Conservation (phyloP, 345 rosid genomes). For the Eutrema heterophyllum region DNA sequence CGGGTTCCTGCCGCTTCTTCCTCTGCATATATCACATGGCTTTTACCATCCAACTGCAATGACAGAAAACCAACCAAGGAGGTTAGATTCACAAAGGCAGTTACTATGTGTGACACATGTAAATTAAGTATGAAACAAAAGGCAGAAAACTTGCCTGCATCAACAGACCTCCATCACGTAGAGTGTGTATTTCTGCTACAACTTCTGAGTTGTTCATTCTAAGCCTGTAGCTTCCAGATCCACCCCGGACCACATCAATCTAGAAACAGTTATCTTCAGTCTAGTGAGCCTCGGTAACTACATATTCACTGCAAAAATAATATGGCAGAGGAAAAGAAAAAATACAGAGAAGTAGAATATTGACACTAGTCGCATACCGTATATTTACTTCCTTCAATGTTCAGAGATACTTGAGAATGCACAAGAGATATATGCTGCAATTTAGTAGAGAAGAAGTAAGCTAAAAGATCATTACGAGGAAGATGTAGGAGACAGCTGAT, state of each 20-base stretch:
- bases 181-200: conserved; percentile 94
- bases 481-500: neutral
- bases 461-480: conserved; percentile 4
- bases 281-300: neutral
- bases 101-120: neutral
- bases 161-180: conserved; percentile 97
- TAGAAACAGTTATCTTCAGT: conserved; percentile 24
- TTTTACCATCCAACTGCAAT: conserved; percentile 91
- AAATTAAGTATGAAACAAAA: neutral
- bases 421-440: conserved; percentile 96
- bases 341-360: neutral
- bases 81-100: conserved; percentile 10
- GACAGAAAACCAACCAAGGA: conserved; percentile 6
- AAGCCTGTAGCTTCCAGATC: conserved; percentile 86
- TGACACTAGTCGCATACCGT: conserved; percentile 43
- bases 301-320: neutral
- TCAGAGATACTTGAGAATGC: conserved; percentile 91
- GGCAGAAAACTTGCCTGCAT: conserved; percentile 77
- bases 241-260: conserved; percentile 96
- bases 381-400: conserved; percentile 99
- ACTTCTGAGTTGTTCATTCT: conserved; percentile 86
- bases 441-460: conserved; percentile 19
- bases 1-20: conserved; percentile 99
- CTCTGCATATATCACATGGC: conserved; percentile 98
- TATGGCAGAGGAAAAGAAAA: neutral